phyloP scores from a whole-genome alignment of 208 protist genomes.

The Trichomonas gallinae region DNA sequence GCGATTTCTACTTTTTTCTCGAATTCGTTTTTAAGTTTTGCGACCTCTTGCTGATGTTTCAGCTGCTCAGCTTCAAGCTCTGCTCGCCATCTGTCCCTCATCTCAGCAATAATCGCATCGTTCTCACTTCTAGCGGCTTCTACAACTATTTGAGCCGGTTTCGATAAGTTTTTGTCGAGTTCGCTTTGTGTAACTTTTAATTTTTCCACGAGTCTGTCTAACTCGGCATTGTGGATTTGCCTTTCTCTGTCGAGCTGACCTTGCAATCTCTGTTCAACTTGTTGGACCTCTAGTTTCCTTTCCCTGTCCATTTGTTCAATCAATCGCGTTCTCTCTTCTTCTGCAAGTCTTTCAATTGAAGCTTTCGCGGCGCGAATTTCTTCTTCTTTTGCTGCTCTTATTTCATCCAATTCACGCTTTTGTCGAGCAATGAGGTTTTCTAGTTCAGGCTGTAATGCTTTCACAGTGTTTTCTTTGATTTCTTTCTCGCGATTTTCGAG shows the following conservation, averaged over 20 bases:
- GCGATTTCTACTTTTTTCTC: background rate
- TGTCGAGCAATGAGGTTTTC: background rate
- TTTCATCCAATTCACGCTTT: background rate
- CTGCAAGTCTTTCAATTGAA: background rate
- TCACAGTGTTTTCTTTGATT: background rate
- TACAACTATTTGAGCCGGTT: background rate
- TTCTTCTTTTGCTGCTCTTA: background rate
- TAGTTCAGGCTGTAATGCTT: background rate
- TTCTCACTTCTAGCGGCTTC: background rate
- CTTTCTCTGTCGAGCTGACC: background rate
- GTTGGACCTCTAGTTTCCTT: background rate
- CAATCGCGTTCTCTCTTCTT: background rate
- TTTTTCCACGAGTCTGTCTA: background rate
- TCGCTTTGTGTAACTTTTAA: background rate
- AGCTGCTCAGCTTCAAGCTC: background rate
- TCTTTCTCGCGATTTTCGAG: background rate
- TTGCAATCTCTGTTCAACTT: background rate
- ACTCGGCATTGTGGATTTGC: background rate
- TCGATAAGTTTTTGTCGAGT: background rate
- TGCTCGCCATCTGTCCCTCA: background rate
- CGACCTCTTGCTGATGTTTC: background rate
- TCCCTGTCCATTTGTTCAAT: background rate
- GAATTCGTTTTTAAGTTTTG: background rate
- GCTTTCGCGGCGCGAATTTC: background rate
- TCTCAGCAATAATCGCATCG: background rate